Base-by-base conservation (phyloP, 495 filamentous ascomycete species). In the Xylaria sp. region DNA sequence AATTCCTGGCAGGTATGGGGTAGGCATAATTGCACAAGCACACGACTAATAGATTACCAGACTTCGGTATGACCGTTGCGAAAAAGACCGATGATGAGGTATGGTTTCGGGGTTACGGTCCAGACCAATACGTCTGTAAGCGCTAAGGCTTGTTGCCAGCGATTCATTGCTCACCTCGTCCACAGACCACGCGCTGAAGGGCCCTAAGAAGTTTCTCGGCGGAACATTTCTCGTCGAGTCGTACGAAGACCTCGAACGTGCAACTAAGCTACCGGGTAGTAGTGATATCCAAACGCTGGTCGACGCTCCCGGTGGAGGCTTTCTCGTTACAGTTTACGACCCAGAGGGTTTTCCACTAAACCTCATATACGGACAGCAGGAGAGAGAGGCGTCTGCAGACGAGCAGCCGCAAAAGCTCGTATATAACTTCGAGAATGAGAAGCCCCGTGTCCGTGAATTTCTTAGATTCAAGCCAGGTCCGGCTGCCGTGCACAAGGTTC, bases 401-500 rank as follows among this genome's bases (percentile, higher is more conserved):
- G 81, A 70, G 73, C 46, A 81, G 2, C 77, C 80, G 43, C 79
- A 81, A n/a, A 78, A 82, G 40, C 59, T 77, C 67, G 80, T 75
- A 48, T 81, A 84, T 48, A 78, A 80, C 19, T 77, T 79, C 44
- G 74, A 75, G 11, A 75, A 70, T 9, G 44, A 59, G 41, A 79
- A 69, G 67, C 67, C 67, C n/a, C 67, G 83, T 81, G 21, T 73
- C 61, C 74, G 74, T 48, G 72, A 78, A 61, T 74, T 73, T 21
- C 75, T 79, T 21, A 71, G 78, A 5, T 80, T 81, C 66, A 75
- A 77, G 81, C 83, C 76, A 69, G 89, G 89, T 6, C 89, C 89
- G 1, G 86, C 87, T 14, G 81, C 84, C 4, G 81, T 91, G 1
- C 86, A 90, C 77, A 91, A 91, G 68, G 68, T 70, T 70, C 4